Evolutionary conservation across 176 grass and related monocot species (phyloP).

Genomic region (Zea luxurians): DNA sequence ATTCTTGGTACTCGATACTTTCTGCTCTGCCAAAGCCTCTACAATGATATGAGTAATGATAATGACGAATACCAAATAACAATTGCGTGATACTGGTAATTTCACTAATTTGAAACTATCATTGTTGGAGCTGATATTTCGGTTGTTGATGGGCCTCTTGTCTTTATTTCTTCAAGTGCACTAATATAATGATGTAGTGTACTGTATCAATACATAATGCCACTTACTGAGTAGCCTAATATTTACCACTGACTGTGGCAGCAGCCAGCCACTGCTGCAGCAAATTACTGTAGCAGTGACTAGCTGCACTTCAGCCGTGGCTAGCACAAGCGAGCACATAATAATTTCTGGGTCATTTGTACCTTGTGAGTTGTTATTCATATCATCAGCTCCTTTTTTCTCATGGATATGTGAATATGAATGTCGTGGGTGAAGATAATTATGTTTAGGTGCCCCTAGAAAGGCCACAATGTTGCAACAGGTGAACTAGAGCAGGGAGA

Average conservation of each 20-base stretch:
- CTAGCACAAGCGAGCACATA: neutral
- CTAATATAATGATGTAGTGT: conserved; percentile 6
- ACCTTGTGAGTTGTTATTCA: neutral
- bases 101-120: conserved; percentile 17
- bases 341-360: neutral
- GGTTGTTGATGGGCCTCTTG: neutral
- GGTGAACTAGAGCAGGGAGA: too few species aligned
- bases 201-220: neutral
- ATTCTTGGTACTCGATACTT: neutral
- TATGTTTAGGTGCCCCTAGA: too few species aligned
- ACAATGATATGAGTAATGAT: conserved; percentile 3
- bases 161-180: too few species aligned
- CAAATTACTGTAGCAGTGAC: neutral
- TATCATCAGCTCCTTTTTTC: neutral
- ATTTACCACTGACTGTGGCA: neutral
- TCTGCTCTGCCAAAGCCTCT: neutral
- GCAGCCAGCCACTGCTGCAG: too few species aligned
- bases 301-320: neutral
- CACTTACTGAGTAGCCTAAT: neutral
- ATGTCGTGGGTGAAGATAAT: too few species aligned
- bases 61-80: too few species aligned
- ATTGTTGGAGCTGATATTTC: conserved; percentile 7
- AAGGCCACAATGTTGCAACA: too few species aligned
- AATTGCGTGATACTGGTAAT: neutral
- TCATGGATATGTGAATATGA: too few species aligned